These are phyloP conservation scores for Alternaria tenuissima DNA, from an alignment of 2,329 filamentous ascomycete genomes.

Conservation along the genomic window DNA sequence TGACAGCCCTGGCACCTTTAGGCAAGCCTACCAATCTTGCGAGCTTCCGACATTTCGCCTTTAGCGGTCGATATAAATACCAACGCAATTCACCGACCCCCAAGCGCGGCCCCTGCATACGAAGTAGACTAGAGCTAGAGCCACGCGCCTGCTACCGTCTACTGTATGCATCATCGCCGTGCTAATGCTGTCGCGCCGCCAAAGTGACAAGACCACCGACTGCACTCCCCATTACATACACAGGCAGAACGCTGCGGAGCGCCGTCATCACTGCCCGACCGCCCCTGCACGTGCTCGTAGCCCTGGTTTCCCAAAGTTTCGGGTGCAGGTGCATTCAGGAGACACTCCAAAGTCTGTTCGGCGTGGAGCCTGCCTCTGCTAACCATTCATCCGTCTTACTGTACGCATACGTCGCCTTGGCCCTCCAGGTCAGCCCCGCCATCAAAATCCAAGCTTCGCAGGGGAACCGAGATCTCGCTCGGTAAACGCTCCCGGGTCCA, in stretches of 20 bases:
- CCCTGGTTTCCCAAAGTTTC: not conserved
- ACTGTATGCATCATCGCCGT: constrained; percentile 17
- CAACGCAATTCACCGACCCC: constrained; percentile 11
- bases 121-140: constrained; percentile 18
- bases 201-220: not conserved
- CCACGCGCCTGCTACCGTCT: constrained; percentile 16
- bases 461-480: constrained; percentile 12
- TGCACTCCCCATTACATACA: not conserved
- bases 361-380: not conserved
- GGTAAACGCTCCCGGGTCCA: constrained; percentile 16
- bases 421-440: constrained; percentile 16
- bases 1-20: constrained; percentile 13
- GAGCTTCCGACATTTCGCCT: constrained; percentile 19
- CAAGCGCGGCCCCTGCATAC: constrained; percentile 17
- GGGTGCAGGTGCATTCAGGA: not conserved
- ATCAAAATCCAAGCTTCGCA: constrained; percentile 11
- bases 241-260: not conserved
- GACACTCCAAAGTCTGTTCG: not conserved
- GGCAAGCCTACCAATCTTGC: constrained; percentile 10
- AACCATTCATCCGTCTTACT: constrained; percentile 5
- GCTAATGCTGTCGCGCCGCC: constrained; percentile 4
- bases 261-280: constrained; percentile 1
- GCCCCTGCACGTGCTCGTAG: constrained; percentile 1
- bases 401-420: constrained; percentile 7
- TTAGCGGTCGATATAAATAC: constrained; percentile 15